Percentiles rank a stretch among this genome's conserved stretches.
Evolutionary conservation across 192 early-diverging fungal species (phyloP).

Genomic region (Radiomyces spectabilis): DNA sequence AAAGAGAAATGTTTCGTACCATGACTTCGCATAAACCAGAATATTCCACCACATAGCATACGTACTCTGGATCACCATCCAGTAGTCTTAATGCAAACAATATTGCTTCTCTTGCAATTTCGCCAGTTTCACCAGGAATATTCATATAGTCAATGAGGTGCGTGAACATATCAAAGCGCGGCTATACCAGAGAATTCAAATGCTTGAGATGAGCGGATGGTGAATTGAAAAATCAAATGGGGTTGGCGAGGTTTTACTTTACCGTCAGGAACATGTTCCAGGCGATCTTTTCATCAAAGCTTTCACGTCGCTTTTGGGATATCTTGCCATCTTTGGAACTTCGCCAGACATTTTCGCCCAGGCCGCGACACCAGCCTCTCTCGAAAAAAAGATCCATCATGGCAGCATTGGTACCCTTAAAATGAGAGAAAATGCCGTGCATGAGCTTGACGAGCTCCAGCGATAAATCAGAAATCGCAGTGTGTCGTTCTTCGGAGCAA

Average conservation of each 20-base stretch:
- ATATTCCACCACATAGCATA: slow-evolving; percentile 31
- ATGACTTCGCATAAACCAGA: slow-evolving; percentile 34
- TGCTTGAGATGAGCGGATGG: background rate
- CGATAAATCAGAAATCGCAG: slow-evolving; percentile 26
- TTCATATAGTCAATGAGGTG: slow-evolving; percentile 31
- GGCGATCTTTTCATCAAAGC: slow-evolving; percentile 23
- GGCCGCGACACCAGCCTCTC: slow-evolving; percentile 29
- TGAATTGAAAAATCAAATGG: background rate
- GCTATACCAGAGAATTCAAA: slow-evolving; percentile 9
- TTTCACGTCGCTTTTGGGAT: slow-evolving; percentile 20
- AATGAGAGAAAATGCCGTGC: slow-evolving; percentile 30
- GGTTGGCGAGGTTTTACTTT: background rate
- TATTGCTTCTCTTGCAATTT: slow-evolving; percentile 33
- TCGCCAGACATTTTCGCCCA: slow-evolving; percentile 33
- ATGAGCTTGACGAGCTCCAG: slow-evolving; percentile 32
- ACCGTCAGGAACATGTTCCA: slow-evolving; percentile 28
- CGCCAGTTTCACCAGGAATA: slow-evolving; percentile 32
- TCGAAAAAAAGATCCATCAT: slow-evolving; percentile 33
- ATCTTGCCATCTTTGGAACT: slow-evolving; percentile 22
- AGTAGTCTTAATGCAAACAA: slow-evolving; percentile 27
- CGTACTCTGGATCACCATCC: slow-evolving; percentile 30
- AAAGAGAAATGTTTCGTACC: too few relatives aligned
- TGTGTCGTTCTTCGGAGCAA: slow-evolving; percentile 21
- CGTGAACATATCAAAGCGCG: slow-evolving; percentile 32
- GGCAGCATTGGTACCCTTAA: slow-evolving; percentile 31